Conservation (phyloP, 768 basidiomycete species). For the Rhizopogon rudus region DNA sequence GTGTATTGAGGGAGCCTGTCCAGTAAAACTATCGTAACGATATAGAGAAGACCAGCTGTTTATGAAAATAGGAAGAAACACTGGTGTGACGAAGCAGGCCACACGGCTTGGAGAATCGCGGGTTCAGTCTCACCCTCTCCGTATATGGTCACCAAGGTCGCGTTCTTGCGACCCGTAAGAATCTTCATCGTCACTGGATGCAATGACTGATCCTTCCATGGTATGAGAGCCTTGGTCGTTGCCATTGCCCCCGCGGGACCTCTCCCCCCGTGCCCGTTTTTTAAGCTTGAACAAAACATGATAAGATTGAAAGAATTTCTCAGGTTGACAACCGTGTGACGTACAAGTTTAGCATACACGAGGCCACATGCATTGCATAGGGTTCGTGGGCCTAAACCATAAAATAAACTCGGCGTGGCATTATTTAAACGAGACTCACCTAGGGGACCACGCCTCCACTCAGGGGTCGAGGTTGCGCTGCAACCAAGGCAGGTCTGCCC, state of each 20-base stretch:
- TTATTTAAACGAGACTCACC: slow-evolving; percentile 41
- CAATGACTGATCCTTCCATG: slow-evolving; percentile 18
- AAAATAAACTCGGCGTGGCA: slow-evolving; percentile 20
- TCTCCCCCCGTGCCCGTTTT: slow-evolving; percentile 30
- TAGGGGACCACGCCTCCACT: slow-evolving; percentile 82
- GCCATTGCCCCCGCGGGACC: slow-evolving; percentile 21
- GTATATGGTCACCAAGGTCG: slow-evolving; percentile 30
- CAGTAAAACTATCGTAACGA: background rate
- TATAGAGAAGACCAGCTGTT: slow-evolving; percentile 6
- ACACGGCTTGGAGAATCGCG: slow-evolving; percentile 14
- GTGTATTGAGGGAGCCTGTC: background rate
- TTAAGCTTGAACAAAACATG: slow-evolving; percentile 18
- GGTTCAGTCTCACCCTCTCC: slow-evolving; percentile 22
- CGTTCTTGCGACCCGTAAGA: slow-evolving; percentile 31
- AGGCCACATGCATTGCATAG: slow-evolving; percentile 84
- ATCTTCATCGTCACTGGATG: slow-evolving; percentile 28
- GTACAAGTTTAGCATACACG: slow-evolving; percentile 81
- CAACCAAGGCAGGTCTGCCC: slow-evolving; percentile 80
- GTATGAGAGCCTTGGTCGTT: slow-evolving; percentile 26
- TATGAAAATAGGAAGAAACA: slow-evolving; percentile 16
- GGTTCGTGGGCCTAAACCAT: slow-evolving; percentile 63
- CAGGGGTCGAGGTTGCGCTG: slow-evolving; percentile 78
- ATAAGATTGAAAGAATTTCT: slow-evolving; percentile 18
- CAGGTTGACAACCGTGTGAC: slow-evolving; percentile 28
- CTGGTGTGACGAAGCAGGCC: slow-evolving; percentile 8